Conservation (phyloP, 345 rosid species). For the Eucalyptus camaldulensis region DNA sequence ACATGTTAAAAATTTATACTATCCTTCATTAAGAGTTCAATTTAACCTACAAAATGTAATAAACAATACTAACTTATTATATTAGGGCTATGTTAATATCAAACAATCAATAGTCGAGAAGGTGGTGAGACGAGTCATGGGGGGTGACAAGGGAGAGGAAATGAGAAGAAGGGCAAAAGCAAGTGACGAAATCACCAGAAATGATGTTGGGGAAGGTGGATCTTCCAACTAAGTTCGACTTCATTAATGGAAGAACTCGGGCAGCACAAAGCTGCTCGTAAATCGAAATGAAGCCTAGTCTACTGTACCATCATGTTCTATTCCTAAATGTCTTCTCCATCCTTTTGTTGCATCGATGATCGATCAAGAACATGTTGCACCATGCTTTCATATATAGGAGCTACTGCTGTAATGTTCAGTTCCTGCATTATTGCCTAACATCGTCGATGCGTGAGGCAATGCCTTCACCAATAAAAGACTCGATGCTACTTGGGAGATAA, state of each 20-base stretch:
- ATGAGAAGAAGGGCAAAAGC: not conserved
- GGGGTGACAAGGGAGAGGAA: not conserved
- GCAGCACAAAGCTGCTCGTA: not conserved
- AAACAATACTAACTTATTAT: no score
- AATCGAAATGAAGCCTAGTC: not conserved
- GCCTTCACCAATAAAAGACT: not conserved
- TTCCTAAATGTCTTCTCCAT: not conserved
- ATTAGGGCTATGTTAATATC: no score
- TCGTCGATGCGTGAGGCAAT: not conserved
- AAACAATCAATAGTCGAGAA: not conserved
- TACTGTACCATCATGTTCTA: not conserved
- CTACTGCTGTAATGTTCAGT: not conserved
- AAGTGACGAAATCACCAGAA: not conserved
- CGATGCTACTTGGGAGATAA: not conserved
- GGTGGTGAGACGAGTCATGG: not conserved
- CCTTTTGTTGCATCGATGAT: not conserved
- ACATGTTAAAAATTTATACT: no score
- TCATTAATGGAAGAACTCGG: not conserved
- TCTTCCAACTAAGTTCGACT: not conserved
- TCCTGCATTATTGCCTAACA: not conserved
- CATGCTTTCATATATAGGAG: not conserved
- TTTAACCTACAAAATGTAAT: no score
- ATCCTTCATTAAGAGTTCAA: no score
- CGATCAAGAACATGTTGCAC: not conserved
- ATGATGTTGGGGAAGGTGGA: conserved; percentile 9